Conservation (phyloP, 1,284 basidiomycete species). For the Entoloma clypeatum region DNA sequence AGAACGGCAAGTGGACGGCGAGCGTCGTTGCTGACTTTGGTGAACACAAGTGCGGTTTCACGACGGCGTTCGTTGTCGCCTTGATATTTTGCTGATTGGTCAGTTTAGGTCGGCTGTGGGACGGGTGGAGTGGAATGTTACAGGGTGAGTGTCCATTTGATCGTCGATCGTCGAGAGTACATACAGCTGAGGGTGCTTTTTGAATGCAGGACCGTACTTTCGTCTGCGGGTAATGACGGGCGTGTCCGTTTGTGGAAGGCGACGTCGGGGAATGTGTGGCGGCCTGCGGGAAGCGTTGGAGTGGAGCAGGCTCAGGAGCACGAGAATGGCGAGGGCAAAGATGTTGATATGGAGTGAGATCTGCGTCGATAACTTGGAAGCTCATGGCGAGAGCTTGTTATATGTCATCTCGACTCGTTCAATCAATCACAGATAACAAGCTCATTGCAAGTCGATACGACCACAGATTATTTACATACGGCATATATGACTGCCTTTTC, state of each 20-base stretch:
- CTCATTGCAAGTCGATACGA: no score
- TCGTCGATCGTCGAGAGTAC: not conserved
- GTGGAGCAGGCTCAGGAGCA: slow-evolving; percentile 68
- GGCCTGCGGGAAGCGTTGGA: slow-evolving; percentile 71
- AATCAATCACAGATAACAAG: no score
- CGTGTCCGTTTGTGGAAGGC: slow-evolving; percentile 88
- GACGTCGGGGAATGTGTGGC: slow-evolving; percentile 69
- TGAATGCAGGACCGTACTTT: slow-evolving; percentile 71
- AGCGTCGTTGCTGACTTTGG: slow-evolving; percentile 82
- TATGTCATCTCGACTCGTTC: no score
- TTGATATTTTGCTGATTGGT: not conserved
- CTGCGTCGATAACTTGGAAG: no score
- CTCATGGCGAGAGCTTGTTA: no score
- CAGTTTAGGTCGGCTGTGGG: slow-evolving; percentile 56
- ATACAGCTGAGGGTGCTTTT: not conserved
- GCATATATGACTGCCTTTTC: no score
- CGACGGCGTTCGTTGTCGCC: not conserved
- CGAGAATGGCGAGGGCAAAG: slow-evolving; percentile 33
- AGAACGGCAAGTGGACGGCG: slow-evolving; percentile 65
- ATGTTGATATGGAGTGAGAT: slow-evolving; percentile 45
- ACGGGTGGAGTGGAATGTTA: slow-evolving; percentile 85
- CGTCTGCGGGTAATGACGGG: slow-evolving; percentile 88
- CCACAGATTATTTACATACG: no score
- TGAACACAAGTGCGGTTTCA: slow-evolving; percentile 64
- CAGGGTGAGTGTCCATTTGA: slow-evolving; percentile 51